Base-by-base conservation (phyloP, 805 yeast genomes). In the Lachancea cidri region DNA sequence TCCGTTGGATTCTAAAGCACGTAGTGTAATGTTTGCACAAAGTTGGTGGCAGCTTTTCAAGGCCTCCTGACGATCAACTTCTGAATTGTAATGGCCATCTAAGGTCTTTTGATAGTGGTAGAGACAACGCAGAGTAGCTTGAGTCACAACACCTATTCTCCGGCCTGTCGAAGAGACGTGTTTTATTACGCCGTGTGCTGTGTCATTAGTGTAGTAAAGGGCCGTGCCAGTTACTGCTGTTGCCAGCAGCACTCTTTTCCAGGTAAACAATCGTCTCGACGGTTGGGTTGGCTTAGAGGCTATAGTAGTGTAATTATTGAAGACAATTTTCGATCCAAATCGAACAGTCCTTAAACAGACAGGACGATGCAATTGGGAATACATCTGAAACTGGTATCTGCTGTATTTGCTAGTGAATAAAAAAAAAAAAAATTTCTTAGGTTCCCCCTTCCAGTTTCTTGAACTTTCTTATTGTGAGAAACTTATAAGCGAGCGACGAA, bases 1-100 rank as follows among this genome's bases (percentile, higher is more conserved):
- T 14, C 96, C 97, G 56, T 93, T 93, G 22, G 68, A 70, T 56
- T 86, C 88, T 27, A 93, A 65, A 0, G 97, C 96, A 33, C 67
- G 64, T 42, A 86, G 68, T 0, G 98, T 86, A 40, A 88, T 79
- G 8, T 68, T 56, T 0, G 98, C 97, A 36, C 96, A 88, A 42
- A 68, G 67, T 43, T 68, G 60, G 58, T 93, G 98, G 33, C 95
- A 84, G 31, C 70, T 62, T 5, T 74, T 62, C 37, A 91, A 62
- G 1, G 81, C 91, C 3, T 55, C 49, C 2, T 60, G 52, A 35
- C 81, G 72, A 2, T 67, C 76, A 4, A 75, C 80, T 2, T 58
- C 62, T 8, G 65, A 52, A 2, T 57, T 67, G 43, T 70, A 81
- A 4, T 65, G 61, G 14, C 52, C 58, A 15, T 67, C 70, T 18